Evolutionary conservation across 768 basidiomycete genomes (phyloP), one percentile per base, ranked within the genome.

Genomic region (Crassisporium funariophilum): DNA sequence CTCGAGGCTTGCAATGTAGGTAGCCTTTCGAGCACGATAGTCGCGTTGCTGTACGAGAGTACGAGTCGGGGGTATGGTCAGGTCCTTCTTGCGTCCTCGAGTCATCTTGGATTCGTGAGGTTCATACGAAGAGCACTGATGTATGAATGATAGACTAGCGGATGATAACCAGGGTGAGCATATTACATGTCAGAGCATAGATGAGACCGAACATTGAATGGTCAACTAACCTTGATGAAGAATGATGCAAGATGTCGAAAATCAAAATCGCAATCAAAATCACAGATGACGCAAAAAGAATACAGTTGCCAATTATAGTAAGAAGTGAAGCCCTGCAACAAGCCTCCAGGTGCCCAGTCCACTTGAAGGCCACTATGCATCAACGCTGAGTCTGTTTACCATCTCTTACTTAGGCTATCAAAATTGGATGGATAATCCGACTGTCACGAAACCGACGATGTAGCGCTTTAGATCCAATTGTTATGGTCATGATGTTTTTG

Each of bases 31-130:
- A 5, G 81, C 82, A 15, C 83, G 77, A 58, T 83, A 85, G 62
- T 82, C 82, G 9, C 83, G 75, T 59, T 85, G 83, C 54, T 82
- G 80, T 37, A 77, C 70, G 21, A 85, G 73, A 33, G 79, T 75
- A 21, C 82, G 75, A 16, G 79, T 75, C 3, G 79, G 74, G 19
- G 82, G 79, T 41, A 80, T 82, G 17, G 79, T 78, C 27, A 77
- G 64, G 65, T 85, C 81, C 63, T 81, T 83, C 65, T 83, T 82
- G 55, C 83, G 79, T 34, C 83, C 83, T 63, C 83, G 72, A 41
- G 82, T 78, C 83, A 85, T 83, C 40, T 36, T 20, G 43, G 35
- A 50, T 40, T 39, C 3, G 29, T 31, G 38, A 43, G 52, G 16
- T 42, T 35, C 33, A 41, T 41, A 23, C 17, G 46, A 51, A 54